Evolutionary conservation across 768 basidiomycete genomes (phyloP).

Genomic region (Boletus speciosus): DNA sequence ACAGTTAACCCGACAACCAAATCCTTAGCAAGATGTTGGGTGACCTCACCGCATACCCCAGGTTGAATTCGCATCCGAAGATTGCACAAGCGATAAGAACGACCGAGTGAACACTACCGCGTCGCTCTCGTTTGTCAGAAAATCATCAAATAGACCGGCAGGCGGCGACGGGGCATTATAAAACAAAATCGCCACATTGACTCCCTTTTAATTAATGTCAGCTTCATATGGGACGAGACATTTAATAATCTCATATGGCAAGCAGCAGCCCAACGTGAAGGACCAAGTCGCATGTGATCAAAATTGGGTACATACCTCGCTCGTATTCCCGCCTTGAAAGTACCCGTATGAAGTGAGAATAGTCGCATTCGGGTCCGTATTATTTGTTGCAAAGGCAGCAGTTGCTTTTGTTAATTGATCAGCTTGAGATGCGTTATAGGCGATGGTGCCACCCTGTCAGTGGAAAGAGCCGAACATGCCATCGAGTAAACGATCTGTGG

Average conservation of each 20-base stretch:
- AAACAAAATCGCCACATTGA: constrained; percentile 42
- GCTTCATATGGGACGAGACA: neutral
- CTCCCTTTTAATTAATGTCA: constrained; percentile 8
- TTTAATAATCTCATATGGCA: neutral
- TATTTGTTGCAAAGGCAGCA: constrained; percentile 20
- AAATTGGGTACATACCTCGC: constrained; percentile 30
- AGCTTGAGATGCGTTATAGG: constrained; percentile 16
- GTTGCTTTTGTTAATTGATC: constrained; percentile 24
- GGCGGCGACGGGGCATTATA: constrained; percentile 47
- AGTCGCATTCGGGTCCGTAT: constrained; percentile 24
- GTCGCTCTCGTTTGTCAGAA: constrained; percentile 23
- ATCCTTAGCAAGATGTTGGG: neutral
- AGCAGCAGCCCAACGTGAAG: neutral
- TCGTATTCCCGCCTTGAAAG: constrained; percentile 28
- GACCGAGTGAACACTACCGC: constrained; percentile 18
- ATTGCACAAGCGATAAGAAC: constrained; percentile 24
- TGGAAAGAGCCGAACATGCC: constrained; percentile 2
- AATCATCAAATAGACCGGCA: constrained; percentile 25
- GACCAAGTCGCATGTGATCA: constrained; percentile 1
- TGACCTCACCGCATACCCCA: constrained; percentile 23
- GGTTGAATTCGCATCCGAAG: constrained; percentile 15
- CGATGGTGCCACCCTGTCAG: constrained; percentile 47
- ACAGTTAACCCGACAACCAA: neutral
- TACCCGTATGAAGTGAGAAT: constrained; percentile 43
- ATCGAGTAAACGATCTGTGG: constrained; percentile 1